phyloP scores from a whole-genome alignment of 2,329 filamentous ascomycete species.

The Chaetomiaceae sp. region DNA sequence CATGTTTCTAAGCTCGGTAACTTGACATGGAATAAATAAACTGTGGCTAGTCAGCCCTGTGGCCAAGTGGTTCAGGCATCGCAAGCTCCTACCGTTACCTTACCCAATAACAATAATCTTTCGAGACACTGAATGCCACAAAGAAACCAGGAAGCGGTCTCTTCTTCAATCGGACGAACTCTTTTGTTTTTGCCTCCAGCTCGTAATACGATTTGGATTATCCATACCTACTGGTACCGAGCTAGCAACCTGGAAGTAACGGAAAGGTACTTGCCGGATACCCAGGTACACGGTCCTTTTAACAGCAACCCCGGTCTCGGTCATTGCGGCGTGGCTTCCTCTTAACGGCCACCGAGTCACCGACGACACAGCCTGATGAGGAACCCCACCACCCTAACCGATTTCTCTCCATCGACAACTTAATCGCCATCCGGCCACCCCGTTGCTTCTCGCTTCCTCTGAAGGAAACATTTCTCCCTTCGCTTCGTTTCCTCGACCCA shows the following conservation, averaged over 20 bases:
- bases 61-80: too few relatives aligned
- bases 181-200: background rate
- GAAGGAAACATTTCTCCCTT: slow-evolving; percentile 3
- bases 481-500: slow-evolving; percentile 8
- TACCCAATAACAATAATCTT: too few relatives aligned
- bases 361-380: background rate
- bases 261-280: background rate
- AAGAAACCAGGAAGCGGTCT: too few relatives aligned
- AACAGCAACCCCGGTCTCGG: background rate
- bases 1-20: too few relatives aligned
- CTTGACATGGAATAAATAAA: too few relatives aligned
- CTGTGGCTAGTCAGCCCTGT: too few relatives aligned
- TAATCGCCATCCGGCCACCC: slow-evolving; percentile 8
- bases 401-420: slow-evolving; percentile 11
- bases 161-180: background rate
- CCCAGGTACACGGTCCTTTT: background rate
- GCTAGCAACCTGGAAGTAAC: too few relatives aligned
- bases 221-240: background rate
- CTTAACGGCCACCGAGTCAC: background rate
- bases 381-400: slow-evolving; percentile 16
- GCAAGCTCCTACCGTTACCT: too few relatives aligned
- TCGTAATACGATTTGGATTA: too few relatives aligned
- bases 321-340: slow-evolving; percentile 5
- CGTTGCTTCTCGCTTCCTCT: background rate
- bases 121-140: too few relatives aligned